A percentile compares a stretch with the other conserved stretches of the same genome.
phyloP scores from a whole-genome alignment of 345 rosid genomes.

The Tarenaya hassleriana region DNA sequence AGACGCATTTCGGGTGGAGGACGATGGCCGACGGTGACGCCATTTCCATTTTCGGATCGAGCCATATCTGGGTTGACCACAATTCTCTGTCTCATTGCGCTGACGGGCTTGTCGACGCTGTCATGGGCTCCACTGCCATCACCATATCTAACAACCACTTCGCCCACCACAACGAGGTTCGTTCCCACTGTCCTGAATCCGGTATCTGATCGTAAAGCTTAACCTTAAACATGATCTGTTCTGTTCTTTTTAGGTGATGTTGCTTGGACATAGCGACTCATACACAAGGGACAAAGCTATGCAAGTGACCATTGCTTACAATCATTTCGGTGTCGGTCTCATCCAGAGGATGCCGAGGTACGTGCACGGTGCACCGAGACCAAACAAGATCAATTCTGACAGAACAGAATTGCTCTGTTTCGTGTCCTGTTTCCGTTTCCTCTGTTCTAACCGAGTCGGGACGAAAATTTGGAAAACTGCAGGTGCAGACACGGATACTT shows the following conservation, averaged over 20 bases:
- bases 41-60: constrained; percentile 79
- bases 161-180: constrained; percentile 91
- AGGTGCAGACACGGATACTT: constrained; percentile 95
- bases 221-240: not conserved
- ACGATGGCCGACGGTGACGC: constrained; percentile 95
- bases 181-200: not conserved
- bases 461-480: constrained; percentile 8
- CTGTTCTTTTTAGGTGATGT: constrained; percentile 50
- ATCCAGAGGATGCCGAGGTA: constrained; percentile 98
- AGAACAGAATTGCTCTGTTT: not conserved
- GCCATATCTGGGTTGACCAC: constrained; percentile 92
- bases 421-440: not conserved
- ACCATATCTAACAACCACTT: constrained; percentile 87
- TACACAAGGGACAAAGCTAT: constrained; percentile 76
- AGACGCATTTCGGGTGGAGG: constrained; percentile 82
- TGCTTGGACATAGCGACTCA: constrained; percentile 88
- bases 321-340: constrained; percentile 91
- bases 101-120: constrained; percentile 93
- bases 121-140: constrained; percentile 95
- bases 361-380: not conserved
- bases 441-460: constrained; percentile 9
- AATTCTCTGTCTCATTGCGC: constrained; percentile 85
- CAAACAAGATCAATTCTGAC: constrained; percentile 16
- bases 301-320: constrained; percentile 96
- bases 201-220: not conserved